These are phyloP conservation scores for Tricharina praecox DNA, from an alignment of 495 filamentous ascomycete species.

Conservation along the genomic window DNA sequence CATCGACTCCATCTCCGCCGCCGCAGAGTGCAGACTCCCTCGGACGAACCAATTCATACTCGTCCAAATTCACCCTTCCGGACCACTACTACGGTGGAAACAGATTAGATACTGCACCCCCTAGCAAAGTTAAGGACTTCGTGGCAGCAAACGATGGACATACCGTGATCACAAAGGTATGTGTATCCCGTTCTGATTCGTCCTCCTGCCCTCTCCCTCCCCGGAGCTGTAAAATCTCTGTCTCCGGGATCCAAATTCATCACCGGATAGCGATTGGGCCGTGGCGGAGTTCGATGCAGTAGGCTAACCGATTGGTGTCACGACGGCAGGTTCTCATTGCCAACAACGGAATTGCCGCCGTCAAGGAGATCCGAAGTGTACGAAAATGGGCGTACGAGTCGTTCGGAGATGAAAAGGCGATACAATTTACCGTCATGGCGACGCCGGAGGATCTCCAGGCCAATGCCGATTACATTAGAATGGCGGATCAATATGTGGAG, in stretches of 20 bases:
- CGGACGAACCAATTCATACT: constrained; percentile 28
- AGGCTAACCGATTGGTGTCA: too few relatives aligned
- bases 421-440: constrained; percentile 99
- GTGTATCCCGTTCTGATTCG: constrained; percentile 20
- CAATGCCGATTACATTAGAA: constrained; percentile 97
- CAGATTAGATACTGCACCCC: constrained; percentile 55
- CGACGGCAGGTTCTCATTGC: constrained; percentile 95
- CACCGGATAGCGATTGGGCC: too few relatives aligned
- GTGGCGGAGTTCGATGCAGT: too few relatives aligned
- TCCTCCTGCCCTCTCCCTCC: background rate
- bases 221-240: background rate
- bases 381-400: constrained; percentile 99
- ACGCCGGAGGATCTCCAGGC: constrained; percentile 96
- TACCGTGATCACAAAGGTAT: constrained; percentile 91
- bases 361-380: constrained; percentile 96
- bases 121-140: constrained; percentile 84
- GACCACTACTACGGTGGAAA: constrained; percentile 95
- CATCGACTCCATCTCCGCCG: background rate
- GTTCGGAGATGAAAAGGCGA: constrained; percentile 92
- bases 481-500: constrained; percentile 99
- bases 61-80: constrained; percentile 62
- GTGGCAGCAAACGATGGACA: constrained; percentile 78
- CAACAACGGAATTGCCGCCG: constrained; percentile 98
- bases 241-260: too few relatives aligned
- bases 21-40: too few relatives aligned